Base-by-base conservation (phyloP, 2,329 filamentous ascomycete species). In the Pseudonectria buxi region DNA sequence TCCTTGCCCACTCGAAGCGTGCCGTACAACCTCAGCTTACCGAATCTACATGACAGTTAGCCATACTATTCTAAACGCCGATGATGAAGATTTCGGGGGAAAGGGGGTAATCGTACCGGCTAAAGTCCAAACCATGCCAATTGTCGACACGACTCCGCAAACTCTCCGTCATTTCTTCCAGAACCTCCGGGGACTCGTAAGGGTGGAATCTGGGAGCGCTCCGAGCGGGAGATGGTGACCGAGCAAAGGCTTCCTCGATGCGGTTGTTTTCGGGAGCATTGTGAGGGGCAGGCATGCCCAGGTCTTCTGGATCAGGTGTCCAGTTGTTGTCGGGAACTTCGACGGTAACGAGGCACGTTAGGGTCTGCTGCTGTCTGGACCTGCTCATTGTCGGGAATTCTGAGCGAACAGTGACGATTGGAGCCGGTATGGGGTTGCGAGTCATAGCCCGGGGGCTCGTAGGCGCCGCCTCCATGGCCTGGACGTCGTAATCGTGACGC, bases 71-170 rank as follows among this genome's bases (percentile, higher is more conserved):
- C 22, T 11, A 13, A 27, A n/a, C n/a, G 30, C 35, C 33, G 12
- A 27, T 22, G 12, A 26, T 22, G 18, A 6, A 22, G 2, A 7
- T 26, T 30, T 30, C 4, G 32, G 32, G 34, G n/a, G 11, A 7
- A 22, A 32, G 28, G 24, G 26, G 26, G 14, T 34, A 30, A 13
- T 40, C 69, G 51, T 65, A 83, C 73, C 86, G 78, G 54, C 79
- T 78, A 54, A 95, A 95, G 56, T 96, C 90, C 14, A 98, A 71
- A 0, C 92, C 90, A 58, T 98, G 92, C 92, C 92, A 98, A 51
- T 96, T 95, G 53, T 98, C 92, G 10, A 98, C 92, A n/a, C 89
- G 81, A 30, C 69, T 77, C 39, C 86, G 80, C 39, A 98, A 65
- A 44, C 81, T 86, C 54, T 95, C 86, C 0, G 89, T 94, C 55